Evolutionary conservation across 768 basidiomycete species (phyloP).

Genomic region (Termitomyces sp.): DNA sequence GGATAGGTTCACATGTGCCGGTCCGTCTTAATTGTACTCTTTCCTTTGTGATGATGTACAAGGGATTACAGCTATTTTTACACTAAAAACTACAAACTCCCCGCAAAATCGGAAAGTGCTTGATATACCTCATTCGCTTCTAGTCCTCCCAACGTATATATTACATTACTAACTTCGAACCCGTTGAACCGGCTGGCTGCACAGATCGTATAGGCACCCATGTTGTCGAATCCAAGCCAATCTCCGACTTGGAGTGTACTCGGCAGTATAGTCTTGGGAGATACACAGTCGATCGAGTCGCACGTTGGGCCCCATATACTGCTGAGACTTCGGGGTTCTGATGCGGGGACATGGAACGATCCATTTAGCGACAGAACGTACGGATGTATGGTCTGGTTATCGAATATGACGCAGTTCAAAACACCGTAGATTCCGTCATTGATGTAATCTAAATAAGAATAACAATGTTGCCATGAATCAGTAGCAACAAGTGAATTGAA

Average conservation of each 20-base stretch:
- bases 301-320: conserved; percentile 99
- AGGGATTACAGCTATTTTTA: not conserved
- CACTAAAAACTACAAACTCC: not conserved
- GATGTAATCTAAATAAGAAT: conserved; percentile 95
- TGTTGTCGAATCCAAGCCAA: conserved; percentile 96
- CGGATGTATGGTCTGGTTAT: conserved; percentile 87
- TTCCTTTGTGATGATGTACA: not conserved
- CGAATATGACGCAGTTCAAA: conserved; percentile 96
- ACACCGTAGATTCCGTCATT: conserved; percentile 98
- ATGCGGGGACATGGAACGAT: conserved; percentile 51
- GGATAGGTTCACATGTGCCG: not conserved
- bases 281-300: conserved; percentile 95
- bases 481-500: conserved; percentile 12
- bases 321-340: conserved; percentile 41
- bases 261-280: conserved; percentile 56
- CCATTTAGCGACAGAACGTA: conserved; percentile 67
- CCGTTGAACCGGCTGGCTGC: conserved; percentile 96
- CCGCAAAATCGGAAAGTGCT: conserved; percentile 44
- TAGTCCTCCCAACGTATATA: conserved; percentile 67
- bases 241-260: conserved; percentile 80
- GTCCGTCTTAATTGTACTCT: not conserved
- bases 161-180: conserved; percentile 73
- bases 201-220: conserved; percentile 98
- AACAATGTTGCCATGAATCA: not conserved
- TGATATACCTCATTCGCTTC: conserved; percentile 45